Base-by-base conservation (phyloP, 78 protist genomes). In the Polysphondylium violaceum region DNA sequence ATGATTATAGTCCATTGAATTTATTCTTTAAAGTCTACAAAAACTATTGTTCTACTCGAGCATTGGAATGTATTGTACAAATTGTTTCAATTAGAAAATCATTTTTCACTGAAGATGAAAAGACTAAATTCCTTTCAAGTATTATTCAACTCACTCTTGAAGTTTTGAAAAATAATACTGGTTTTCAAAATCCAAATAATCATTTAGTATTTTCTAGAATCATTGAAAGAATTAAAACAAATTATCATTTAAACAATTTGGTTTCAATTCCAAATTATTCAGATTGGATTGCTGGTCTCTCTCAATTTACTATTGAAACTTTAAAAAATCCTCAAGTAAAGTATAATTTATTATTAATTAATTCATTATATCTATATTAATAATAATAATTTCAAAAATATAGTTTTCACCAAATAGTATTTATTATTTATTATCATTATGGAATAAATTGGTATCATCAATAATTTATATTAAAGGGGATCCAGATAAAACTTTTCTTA, bases 381-480 rank as follows among this genome's bases (percentile, higher is more conserved):
- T 14, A 51, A 19, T 51, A 16, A 51, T 51, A 19, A 16, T 19
- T 51, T 51, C 27, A 9, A 29, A 71, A 3, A 2, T 31, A 33
- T 56, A 83, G 77, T 83, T 83, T 69, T 83, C 91, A 25, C 91
- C 91, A 67, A 83, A 69, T 59, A 69, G 79, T 83, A 69, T 83
- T 40, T 69, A 83, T 83, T 83, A 56, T 83, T 59, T 83, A 58
- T 44, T 83, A 33, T 69, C 91, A 19, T 59, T 83, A 56, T 83
- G 91, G 91, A 44, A 77, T 8, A 83, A 83, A 33, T 83, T 83
- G 23, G 91, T 83, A 27, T 40, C 79, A 43, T 69, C 91, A 36
- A 47, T 83, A 12, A 55, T 27, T 23, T 83, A 83, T 83, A 35
- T 83, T 31, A 83, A 69, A 59, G 91, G 91, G 41, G 91, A 83